Evolutionary conservation across 345 rosid species (phyloP).

Genomic region (Pseudoturritis turrita): DNA sequence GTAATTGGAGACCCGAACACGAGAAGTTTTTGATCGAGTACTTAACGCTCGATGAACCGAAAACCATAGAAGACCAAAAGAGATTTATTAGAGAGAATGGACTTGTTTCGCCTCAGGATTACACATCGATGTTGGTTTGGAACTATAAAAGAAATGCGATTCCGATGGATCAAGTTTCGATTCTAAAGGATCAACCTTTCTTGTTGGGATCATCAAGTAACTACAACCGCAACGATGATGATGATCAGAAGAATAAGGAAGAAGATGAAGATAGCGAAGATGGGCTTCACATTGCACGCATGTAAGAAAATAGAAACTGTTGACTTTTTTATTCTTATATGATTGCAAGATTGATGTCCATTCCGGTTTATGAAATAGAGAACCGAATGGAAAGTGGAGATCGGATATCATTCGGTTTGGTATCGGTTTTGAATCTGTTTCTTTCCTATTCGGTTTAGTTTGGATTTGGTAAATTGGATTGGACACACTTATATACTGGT

Average conservation of each 20-base stretch:
- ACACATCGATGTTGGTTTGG: constrained; percentile 93
- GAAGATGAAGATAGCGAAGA: constrained; percentile 44
- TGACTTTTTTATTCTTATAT: too few relatives aligned
- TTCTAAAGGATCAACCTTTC: constrained; percentile 39
- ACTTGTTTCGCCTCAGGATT: constrained; percentile 88
- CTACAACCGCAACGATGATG: constrained; percentile 14
- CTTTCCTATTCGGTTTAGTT: background rate
- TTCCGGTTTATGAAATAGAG: too few relatives aligned
- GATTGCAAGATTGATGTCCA: too few relatives aligned
- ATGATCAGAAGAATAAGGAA: constrained; percentile 29
- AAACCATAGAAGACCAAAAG: constrained; percentile 72
- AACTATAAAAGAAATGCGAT: constrained; percentile 85
- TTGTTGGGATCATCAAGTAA: constrained; percentile 36
- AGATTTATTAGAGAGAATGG: constrained; percentile 64
- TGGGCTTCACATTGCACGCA: constrained; percentile 40
- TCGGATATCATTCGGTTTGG: too few relatives aligned
- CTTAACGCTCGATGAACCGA: constrained; percentile 69
- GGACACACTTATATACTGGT: background rate
- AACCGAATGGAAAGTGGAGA: too few relatives aligned
- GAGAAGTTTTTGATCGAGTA: constrained; percentile 79
- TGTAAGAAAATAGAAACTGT: constrained; percentile 42
- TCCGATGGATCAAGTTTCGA: constrained; percentile 59
- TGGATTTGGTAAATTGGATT: background rate
- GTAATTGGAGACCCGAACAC: constrained; percentile 86
- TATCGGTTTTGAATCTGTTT: background rate